These are phyloP conservation scores for Phytophthora pisi DNA, from an alignment of 352 stramenopile genomes.

Conservation along the genomic window DNA sequence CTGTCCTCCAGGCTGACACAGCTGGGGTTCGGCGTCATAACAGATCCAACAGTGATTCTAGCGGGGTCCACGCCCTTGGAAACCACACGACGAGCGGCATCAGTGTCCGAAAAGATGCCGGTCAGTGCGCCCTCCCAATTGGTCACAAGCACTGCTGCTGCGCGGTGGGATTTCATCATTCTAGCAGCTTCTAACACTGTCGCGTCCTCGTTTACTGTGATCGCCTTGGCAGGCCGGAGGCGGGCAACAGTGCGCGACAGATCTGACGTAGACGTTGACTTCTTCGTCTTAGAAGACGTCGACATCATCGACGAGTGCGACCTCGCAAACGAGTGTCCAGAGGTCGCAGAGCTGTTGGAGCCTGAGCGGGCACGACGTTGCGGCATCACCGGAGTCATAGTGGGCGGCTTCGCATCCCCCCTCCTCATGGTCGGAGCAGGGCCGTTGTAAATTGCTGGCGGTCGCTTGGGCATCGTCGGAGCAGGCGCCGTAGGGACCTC, in stretches of 20 bases:
- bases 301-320: slow-evolving; percentile 86
- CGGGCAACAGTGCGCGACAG: slow-evolving; percentile 76
- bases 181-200: slow-evolving; percentile 89
- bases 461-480: slow-evolving; percentile 25
- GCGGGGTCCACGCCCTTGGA: slow-evolving; percentile 74
- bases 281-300: slow-evolving; percentile 75
- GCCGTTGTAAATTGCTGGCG: slow-evolving; percentile 46
- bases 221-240: slow-evolving; percentile 85
- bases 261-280: slow-evolving; percentile 52
- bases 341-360: slow-evolving; percentile 78
- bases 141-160: slow-evolving; percentile 92
- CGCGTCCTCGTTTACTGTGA: slow-evolving; percentile 81
- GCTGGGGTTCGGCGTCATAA: slow-evolving; percentile 88
- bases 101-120: slow-evolving; percentile 96
- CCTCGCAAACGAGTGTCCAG: slow-evolving; percentile 75
- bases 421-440: slow-evolving; percentile 31
- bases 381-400: slow-evolving; percentile 34
- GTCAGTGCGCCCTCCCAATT: slow-evolving; percentile 85
- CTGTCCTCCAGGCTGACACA: slow-evolving; percentile 87
- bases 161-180: slow-evolving; percentile 92
- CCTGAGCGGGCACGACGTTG: slow-evolving; percentile 62
- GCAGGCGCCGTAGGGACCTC: slow-evolving; percentile 24
- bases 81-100: slow-evolving; percentile 82
- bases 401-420: slow-evolving; percentile 20
- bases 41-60: slow-evolving; percentile 66